Conservation (phyloP, 495 filamentous ascomycete species). For the Pyrenula massariospora region DNA sequence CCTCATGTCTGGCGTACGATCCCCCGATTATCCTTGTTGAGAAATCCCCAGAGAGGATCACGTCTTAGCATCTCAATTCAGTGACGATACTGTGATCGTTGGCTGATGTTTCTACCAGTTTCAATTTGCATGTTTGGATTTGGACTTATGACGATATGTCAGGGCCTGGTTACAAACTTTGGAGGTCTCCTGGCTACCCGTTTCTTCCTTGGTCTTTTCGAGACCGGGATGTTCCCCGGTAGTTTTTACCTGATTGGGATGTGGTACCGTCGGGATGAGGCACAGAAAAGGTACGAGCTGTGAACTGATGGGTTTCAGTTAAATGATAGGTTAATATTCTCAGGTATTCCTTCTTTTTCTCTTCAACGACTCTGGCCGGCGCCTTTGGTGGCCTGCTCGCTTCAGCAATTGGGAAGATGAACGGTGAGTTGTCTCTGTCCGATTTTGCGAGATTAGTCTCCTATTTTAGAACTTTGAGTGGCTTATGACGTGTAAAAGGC, state of each 20-base stretch:
- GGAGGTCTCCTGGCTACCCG: constrained; percentile 66
- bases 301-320: no score
- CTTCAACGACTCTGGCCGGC: constrained; percentile 67
- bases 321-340: no score
- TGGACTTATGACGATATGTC: constrained; percentile 62
- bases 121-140: constrained; percentile 74
- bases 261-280: constrained; percentile 84
- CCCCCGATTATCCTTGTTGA: background rate
- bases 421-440: constrained; percentile 10
- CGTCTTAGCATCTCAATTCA: no score
- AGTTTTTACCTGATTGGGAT: constrained; percentile 71
- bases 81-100: no score
- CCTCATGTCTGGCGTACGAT: constrained; percentile 66
- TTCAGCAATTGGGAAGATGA: constrained; percentile 70
- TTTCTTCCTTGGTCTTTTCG: constrained; percentile 81
- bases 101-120: constrained; percentile 19
- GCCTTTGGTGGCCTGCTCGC: constrained; percentile 82
- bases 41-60: background rate
- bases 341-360: constrained; percentile 88
- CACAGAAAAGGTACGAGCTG: no score
- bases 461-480: no score
- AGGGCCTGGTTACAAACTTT: constrained; percentile 73
- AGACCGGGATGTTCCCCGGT: constrained; percentile 86
- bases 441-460: no score
- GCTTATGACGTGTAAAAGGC: constrained; percentile 25